Conservation (phyloP, 2,329 filamentous ascomycete genomes). For the Hirsutella rhossiliensis region DNA sequence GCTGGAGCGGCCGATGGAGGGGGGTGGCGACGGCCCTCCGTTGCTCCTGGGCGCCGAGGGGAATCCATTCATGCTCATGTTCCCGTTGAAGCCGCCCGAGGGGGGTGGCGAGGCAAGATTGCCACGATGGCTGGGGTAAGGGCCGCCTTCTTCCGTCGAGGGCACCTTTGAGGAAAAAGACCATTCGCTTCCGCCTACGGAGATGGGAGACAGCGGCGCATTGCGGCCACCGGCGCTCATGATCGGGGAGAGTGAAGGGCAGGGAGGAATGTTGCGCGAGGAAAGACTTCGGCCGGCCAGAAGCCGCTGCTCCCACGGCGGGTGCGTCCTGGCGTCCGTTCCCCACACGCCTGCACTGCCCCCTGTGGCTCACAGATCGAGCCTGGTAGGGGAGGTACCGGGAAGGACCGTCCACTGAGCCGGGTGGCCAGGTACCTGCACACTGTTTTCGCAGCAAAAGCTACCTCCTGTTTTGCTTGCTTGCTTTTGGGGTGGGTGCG, state of each 20-base stretch:
- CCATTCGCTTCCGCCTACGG: conserved; percentile 76
- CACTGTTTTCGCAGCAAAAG: not conserved
- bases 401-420: not conserved
- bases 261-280: conserved; percentile 9
- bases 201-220: conserved; percentile 71
- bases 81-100: conserved; percentile 47
- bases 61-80: conserved; percentile 49
- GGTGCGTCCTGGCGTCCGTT: conserved; percentile 4
- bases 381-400: not conserved
- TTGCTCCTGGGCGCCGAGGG: conserved; percentile 42
- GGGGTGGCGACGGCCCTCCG: conserved; percentile 69
- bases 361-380: conserved; percentile 5
- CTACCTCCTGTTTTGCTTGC: not conserved
- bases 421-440: not conserved
- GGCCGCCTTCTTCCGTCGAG: conserved; percentile 34
- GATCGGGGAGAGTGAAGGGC: conserved; percentile 19
- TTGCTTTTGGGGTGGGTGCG: too few relatives aligned
- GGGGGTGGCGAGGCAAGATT: conserved; percentile 58
- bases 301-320: not conserved
- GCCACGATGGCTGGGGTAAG: conserved; percentile 41
- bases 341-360: conserved; percentile 7
- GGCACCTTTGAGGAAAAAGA: conserved; percentile 55
- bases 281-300: conserved; percentile 6
- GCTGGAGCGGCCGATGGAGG: conserved; percentile 77
- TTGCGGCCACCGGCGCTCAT: conserved; percentile 56